phyloP scores from a whole-genome alignment of 2,329 filamentous ascomycete genomes.

The Fusarium sp. region DNA sequence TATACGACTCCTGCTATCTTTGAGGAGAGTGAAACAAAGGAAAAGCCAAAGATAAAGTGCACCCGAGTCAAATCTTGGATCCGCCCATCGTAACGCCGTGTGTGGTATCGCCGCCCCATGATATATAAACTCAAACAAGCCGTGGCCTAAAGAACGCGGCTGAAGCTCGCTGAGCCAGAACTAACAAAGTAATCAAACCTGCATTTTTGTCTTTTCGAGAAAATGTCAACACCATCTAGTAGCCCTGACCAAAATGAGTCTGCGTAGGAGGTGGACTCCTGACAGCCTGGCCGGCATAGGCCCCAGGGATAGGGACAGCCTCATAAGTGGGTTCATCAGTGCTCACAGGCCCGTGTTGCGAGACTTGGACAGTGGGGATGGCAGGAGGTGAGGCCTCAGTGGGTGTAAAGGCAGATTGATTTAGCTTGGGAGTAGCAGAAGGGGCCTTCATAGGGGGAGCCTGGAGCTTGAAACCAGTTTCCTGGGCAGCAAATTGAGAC shows the following conservation, averaged over 20 bases:
- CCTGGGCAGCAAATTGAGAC: slow-evolving; percentile 65
- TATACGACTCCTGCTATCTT: slow-evolving; percentile 18
- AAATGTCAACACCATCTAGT: slow-evolving; percentile 9
- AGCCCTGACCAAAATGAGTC: slow-evolving; percentile 53
- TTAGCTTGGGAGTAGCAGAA: slow-evolving; percentile 76
- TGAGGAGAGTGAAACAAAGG: slow-evolving; percentile 17
- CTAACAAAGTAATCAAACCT: slow-evolving; percentile 19
- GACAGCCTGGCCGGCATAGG: slow-evolving; percentile 71
- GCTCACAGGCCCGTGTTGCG: slow-evolving; percentile 74
- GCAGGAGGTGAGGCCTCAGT: slow-evolving; percentile 49
- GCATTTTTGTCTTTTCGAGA: not conserved
- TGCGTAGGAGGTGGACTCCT: slow-evolving; percentile 60
- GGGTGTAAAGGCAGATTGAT: slow-evolving; percentile 70
- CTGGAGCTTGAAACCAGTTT: slow-evolving; percentile 84
- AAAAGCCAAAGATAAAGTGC: slow-evolving; percentile 18
- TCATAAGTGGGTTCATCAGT: slow-evolving; percentile 87
- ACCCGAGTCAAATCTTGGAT: slow-evolving; percentile 23
- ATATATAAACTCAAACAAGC: slow-evolving; percentile 20
- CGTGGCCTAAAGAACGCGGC: slow-evolving; percentile 3
- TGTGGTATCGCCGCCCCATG: slow-evolving; percentile 34
- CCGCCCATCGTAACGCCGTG: slow-evolving; percentile 26
- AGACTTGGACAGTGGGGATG: slow-evolving; percentile 55
- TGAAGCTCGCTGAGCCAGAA: slow-evolving; percentile 17
- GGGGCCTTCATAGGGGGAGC: slow-evolving; percentile 83
- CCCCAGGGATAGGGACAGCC: slow-evolving; percentile 86